Percentiles rank a stretch among this genome's conserved stretches.
phyloP scores from a whole-genome alignment of 371 early-diverging fungal species.

The Funneliformis caledonium region DNA sequence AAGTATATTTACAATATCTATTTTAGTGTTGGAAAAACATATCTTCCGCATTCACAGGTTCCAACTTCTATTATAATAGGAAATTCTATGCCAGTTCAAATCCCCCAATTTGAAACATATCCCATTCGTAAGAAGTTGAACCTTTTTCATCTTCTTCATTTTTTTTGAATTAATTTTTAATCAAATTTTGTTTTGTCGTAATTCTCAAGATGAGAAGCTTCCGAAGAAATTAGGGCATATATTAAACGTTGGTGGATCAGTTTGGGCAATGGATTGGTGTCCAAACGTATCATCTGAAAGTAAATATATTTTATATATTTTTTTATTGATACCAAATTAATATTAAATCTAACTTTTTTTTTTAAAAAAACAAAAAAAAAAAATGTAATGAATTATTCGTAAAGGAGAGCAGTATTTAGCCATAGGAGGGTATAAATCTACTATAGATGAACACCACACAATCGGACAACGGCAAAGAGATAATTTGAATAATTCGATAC shows the following conservation, averaged over 20 bases:
- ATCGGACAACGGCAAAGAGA: slow-evolving; percentile 48
- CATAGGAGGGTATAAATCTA: slow-evolving; percentile 60
- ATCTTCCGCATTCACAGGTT: slow-evolving; percentile 30
- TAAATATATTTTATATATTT: slow-evolving; percentile 12
- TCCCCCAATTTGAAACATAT: slow-evolving; percentile 21
- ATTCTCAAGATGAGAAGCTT: neutral
- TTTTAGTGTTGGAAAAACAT: slow-evolving; percentile 23
- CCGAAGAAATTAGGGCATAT: slow-evolving; percentile 46
- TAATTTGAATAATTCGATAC: slow-evolving; percentile 52
- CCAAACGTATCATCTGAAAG: slow-evolving; percentile 51
- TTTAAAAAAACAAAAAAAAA: neutral
- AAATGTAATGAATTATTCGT: neutral
- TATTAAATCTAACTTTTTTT: neutral
- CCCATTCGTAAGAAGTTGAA: slow-evolving; percentile 23
- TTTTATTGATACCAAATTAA: neutral
- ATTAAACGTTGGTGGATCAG: slow-evolving; percentile 62
- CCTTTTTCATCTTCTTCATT: neutral
- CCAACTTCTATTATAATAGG: slow-evolving; percentile 22
- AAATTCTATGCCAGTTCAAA: neutral
- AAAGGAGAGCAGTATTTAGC: slow-evolving; percentile 60
- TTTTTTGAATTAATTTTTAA: neutral
- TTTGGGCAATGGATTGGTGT: slow-evolving; percentile 71
- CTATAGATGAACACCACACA: slow-evolving; percentile 52
- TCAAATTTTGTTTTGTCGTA: neutral
- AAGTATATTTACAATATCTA: neutral